These are phyloP conservation scores for Beauveria scarabaeidicola DNA, from an alignment of 2,329 filamentous ascomycete genomes.

Conservation along the genomic window DNA sequence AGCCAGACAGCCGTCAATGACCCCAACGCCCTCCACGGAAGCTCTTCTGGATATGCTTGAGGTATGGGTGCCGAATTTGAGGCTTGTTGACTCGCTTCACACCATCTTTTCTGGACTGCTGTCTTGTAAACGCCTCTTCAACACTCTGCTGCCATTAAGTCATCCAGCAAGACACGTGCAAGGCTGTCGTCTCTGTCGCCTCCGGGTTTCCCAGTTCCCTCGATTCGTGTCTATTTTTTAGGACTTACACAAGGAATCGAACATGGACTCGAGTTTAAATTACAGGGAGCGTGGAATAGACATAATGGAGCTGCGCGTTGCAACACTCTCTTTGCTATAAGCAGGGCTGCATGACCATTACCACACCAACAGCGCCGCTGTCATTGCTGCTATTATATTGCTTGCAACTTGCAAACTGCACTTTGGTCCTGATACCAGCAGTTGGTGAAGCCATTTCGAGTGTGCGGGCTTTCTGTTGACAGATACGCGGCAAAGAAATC, in stretches of 20 bases:
- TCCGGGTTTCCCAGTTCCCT: constrained; percentile 4
- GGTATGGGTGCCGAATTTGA: not conserved
- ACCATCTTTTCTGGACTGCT: constrained; percentile 1
- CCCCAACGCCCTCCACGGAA: not conserved
- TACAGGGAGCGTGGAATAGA: not conserved
- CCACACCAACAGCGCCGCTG: not conserved
- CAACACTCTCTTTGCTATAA: not conserved
- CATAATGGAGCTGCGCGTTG: not conserved
- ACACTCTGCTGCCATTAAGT: constrained; percentile 1
- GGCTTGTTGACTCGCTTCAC: too few species aligned
- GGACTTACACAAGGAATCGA: constrained; percentile 3
- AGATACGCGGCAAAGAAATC: not conserved
- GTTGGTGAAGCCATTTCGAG: constrained; percentile 7
- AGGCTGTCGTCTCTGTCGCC: constrained; percentile 3
- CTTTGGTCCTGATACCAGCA: not conserved
- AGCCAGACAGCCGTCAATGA: constrained; percentile 1
- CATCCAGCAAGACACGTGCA: constrained; percentile 8
- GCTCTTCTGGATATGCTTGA: not conserved
- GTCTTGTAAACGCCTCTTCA: not conserved
- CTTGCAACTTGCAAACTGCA: constrained; percentile 8
- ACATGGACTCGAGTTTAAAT: not conserved
- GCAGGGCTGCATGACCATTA: not conserved
- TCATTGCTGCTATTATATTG: constrained; percentile 7
- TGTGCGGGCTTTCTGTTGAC: not conserved
- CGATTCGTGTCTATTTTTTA: not conserved